Evolutionary conservation across 208 protist species (phyloP).

Genomic region (Herpetomonas samuelpessoai): DNA sequence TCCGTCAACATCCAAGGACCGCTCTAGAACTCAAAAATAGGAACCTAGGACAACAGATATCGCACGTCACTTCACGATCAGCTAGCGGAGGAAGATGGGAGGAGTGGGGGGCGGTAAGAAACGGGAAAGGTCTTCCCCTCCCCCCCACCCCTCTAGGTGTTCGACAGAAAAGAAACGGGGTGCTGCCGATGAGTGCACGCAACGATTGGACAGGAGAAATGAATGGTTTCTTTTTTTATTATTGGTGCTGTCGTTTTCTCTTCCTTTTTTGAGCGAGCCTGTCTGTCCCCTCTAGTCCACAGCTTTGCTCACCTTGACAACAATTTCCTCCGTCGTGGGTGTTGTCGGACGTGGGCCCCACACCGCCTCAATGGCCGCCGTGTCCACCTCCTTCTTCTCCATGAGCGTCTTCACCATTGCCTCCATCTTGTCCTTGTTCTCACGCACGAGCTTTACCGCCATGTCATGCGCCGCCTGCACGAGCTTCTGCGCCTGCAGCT

Average conservation of each 20-base stretch:
- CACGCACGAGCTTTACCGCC: conserved; percentile 45
- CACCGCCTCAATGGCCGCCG: conserved; percentile 63
- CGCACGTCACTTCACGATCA: too few species aligned
- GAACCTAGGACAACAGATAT: too few species aligned
- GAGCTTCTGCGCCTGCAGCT: conserved; percentile 69
- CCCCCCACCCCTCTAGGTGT: too few species aligned
- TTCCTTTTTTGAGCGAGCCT: conserved; percentile 8
- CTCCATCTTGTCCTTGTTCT: conserved; percentile 59
- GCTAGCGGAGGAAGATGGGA: too few species aligned
- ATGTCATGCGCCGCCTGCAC: conserved; percentile 62
- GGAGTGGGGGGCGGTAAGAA: too few species aligned
- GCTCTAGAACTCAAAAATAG: too few species aligned
- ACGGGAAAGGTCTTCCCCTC: too few species aligned
- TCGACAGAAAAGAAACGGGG: too few species aligned
- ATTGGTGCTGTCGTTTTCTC: conserved; percentile 8
- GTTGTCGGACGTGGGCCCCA: conserved; percentile 67
- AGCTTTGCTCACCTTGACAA: conserved; percentile 15
- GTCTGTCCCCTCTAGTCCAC: not conserved
- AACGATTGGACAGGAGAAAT: too few species aligned
- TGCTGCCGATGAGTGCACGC: too few species aligned
- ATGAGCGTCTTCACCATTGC: conserved; percentile 45
- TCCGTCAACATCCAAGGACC: not conserved
- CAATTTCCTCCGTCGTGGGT: conserved; percentile 59
- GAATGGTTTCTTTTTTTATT: too few species aligned
- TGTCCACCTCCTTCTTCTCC: conserved; percentile 80